Conservation (phyloP, 1,284 basidiomycete species). For the Ceratobasidium sp. region DNA sequence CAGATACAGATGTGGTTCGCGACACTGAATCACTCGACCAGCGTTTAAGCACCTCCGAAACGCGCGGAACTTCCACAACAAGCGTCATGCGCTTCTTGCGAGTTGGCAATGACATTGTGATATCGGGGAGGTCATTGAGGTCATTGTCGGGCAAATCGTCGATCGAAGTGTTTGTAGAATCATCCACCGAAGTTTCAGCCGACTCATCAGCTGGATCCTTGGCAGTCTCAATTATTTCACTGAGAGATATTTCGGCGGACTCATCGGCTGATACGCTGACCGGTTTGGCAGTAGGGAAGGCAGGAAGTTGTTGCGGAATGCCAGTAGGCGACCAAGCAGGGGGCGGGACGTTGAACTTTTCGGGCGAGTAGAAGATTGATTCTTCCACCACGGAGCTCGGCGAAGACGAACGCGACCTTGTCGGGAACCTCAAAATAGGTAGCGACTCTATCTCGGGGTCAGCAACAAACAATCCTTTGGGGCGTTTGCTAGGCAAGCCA, state of each 20-base stretch:
- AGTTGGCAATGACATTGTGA: conserved; percentile 32
- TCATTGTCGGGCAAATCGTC: conserved; percentile 19
- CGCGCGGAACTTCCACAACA: conserved; percentile 30
- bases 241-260: neutral
- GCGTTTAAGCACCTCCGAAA: conserved; percentile 19
- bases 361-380: conserved; percentile 20
- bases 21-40: conserved; percentile 19
- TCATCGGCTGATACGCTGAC: neutral
- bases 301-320: neutral
- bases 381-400: conserved; percentile 16
- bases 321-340: conserved; percentile 36
- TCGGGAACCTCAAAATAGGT: conserved; percentile 19
- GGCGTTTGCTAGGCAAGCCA: conserved; percentile 10
- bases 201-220: neutral
- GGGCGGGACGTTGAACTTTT: conserved; percentile 23
- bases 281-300: neutral
- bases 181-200: neutral
- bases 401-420: neutral
- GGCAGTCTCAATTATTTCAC: neutral
- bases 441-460: conserved; percentile 25
- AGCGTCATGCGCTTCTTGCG: conserved; percentile 35
- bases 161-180: neutral
- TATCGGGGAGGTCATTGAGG: conserved; percentile 20
- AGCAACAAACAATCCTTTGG: conserved; percentile 23
- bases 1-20: neutral